phyloP scores from a whole-genome alignment of 139 green algal species.

The Mesotaenium endlicherianum region DNA sequence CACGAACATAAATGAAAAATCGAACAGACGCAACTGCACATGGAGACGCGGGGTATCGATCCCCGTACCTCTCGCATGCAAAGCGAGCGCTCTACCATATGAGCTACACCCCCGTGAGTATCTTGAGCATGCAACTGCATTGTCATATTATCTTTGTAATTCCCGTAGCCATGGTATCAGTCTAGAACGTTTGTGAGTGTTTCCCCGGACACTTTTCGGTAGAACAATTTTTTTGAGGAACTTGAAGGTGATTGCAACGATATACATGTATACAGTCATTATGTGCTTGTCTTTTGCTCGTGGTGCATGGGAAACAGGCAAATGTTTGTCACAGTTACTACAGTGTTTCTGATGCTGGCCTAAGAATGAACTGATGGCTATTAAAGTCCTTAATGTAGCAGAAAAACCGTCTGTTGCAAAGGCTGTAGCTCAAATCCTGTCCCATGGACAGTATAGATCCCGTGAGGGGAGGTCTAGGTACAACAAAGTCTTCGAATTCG shows the following conservation, averaged over 20 bases:
- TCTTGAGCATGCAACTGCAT: no score
- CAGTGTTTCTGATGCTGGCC: background rate
- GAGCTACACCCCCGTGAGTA: no score
- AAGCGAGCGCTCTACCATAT: no score
- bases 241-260: background rate
- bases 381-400: conserved; percentile 83
- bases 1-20: no score
- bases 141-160: no score
- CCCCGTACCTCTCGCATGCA: no score
- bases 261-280: background rate
- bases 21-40: no score
- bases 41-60: no score
- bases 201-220: background rate
- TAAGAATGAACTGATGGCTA: background rate
- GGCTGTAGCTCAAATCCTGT: conserved; percentile 78
- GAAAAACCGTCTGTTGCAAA: conserved; percentile 92
- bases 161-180: no score
- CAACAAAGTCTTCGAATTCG: conserved; percentile 84
- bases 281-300: background rate
- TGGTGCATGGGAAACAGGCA: background rate
- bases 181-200: background rate
- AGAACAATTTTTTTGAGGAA: background rate
- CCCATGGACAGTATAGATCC: conserved; percentile 47
- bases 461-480: conserved; percentile 66
- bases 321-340: background rate